phyloP scores from a whole-genome alignment of 352 stramenopile genomes.

The Pythium oligandrum region DNA sequence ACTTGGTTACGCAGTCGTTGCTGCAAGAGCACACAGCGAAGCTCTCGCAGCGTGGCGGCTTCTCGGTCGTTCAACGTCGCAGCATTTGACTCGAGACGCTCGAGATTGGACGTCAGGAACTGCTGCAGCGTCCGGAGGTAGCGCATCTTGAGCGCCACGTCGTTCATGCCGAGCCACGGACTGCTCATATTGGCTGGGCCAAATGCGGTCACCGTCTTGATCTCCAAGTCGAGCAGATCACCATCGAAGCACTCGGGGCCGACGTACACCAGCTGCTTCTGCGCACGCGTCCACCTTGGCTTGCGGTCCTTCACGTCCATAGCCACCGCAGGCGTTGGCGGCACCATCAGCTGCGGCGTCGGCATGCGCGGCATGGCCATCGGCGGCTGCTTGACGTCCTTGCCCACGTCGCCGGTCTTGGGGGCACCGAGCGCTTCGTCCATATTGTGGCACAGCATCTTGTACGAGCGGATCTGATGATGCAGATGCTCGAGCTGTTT shows the following conservation, averaged over 20 bases:
- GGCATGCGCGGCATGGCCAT: not conserved
- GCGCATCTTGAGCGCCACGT: conserved; percentile 65
- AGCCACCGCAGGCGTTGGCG: not conserved
- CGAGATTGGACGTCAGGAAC: conserved; percentile 57
- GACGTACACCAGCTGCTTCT: conserved; percentile 48
- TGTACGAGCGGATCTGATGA: conserved; percentile 84
- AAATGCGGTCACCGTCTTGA: conserved; percentile 46
- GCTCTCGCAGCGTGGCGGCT: conserved; percentile 42
- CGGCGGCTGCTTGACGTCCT: conserved; percentile 6
- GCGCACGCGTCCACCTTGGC: conserved; percentile 59
- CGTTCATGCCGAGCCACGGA: conserved; percentile 59
- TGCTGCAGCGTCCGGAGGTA: conserved; percentile 72
- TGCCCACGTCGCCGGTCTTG: conserved; percentile 8
- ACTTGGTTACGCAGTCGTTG: conserved; percentile 65
- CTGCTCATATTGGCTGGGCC: conserved; percentile 55
- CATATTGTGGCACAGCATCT: conserved; percentile 80
- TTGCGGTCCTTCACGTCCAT: conserved; percentile 35
- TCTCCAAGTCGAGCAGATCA: conserved; percentile 55
- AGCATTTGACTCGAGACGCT: conserved; percentile 46
- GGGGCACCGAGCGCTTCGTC: conserved; percentile 38
- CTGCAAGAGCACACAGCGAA: conserved; percentile 71
- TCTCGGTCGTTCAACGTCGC: conserved; percentile 34
- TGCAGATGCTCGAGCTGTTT: conserved; percentile 82
- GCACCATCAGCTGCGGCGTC: conserved; percentile 2
- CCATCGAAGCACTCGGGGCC: conserved; percentile 63